phyloP scores from a whole-genome alignment of 2,329 filamentous ascomycete species.

The Hymenoscyphus albidus region DNA sequence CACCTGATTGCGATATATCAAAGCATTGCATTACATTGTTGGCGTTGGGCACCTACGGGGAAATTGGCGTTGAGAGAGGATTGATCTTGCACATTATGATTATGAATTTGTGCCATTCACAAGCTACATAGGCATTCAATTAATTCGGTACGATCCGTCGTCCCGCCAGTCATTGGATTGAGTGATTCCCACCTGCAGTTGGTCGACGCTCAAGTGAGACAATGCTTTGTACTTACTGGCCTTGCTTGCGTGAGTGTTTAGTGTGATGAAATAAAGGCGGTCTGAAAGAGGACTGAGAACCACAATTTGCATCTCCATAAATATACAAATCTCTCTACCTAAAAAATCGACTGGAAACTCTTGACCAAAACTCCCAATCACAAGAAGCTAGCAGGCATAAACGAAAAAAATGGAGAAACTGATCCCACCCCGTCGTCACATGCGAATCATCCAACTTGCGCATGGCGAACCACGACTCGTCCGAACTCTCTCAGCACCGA shows the following conservation, averaged over 20 bases:
- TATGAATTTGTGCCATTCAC: background rate
- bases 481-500: background rate
- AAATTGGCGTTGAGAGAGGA: conserved; percentile 17
- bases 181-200: background rate
- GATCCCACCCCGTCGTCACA: background rate
- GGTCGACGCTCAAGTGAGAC: background rate
- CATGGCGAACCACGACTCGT: background rate
- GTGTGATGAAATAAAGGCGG: conserved; percentile 2
- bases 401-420: background rate
- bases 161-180: background rate
- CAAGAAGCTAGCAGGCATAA: background rate
- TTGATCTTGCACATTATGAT: background rate
- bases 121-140: background rate
- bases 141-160: background rate
- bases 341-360: too few species aligned
- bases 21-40: conserved; percentile 12
- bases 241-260: background rate
- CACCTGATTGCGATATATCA: background rate
- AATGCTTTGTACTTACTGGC: background rate
- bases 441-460: conserved; percentile 13
- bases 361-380: too few species aligned
- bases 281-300: background rate
- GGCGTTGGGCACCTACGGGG: conserved; percentile 14
- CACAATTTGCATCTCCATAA: background rate
- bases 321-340: background rate